Base-by-base conservation (phyloP, 2,329 filamentous ascomycete species). In the Aspergillus terreus region DNA sequence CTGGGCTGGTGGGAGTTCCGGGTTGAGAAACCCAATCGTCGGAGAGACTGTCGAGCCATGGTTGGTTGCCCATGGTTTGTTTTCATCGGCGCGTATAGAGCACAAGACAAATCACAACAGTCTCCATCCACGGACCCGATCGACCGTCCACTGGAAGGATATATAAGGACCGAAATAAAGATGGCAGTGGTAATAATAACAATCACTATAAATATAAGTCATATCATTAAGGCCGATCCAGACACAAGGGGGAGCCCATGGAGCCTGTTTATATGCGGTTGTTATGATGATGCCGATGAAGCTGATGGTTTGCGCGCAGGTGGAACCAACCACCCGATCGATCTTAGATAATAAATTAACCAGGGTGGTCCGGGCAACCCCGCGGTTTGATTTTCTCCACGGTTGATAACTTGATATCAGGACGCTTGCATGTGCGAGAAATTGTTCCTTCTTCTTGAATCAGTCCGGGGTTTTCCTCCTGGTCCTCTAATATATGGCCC, bases 41-140 rank as follows among this genome's bases (percentile, higher is more conserved):
- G 14, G 70, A 71, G 11, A 75, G 68, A 47, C 65, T 70, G 53
- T 74, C 70, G 43, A 75, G 70, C 72, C 72, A 75, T 63, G 72
- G 72, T 61, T 71, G 65, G 50, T 58, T 55, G 54, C 61, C 59
- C 67, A 70, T 70, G 57, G 58, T 66, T 52, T 40, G 15, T 50
- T 32, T 44, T 30, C 23, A 32, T 59, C 52, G 51, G 49, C 48
- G 58, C 58, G 57, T 53, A 54, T 55, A 49, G 57, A 56, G 53
- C 27, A 30, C 27, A 30, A 30, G 27, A 30, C 9, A 30, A 30
- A 56, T 57, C 54, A 55, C 58, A 47, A 44, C n/a, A 50, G 49
- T 49, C 46, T 49, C 54, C 57, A 48, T 56, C 49, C 52, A 58
- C 52, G 47, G 35, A 17, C 33, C n/a, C 11, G 33, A 11, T n/a